Conservation (phyloP, 1,284 basidiomycete genomes). For the Microbotryum scabiosae region DNA sequence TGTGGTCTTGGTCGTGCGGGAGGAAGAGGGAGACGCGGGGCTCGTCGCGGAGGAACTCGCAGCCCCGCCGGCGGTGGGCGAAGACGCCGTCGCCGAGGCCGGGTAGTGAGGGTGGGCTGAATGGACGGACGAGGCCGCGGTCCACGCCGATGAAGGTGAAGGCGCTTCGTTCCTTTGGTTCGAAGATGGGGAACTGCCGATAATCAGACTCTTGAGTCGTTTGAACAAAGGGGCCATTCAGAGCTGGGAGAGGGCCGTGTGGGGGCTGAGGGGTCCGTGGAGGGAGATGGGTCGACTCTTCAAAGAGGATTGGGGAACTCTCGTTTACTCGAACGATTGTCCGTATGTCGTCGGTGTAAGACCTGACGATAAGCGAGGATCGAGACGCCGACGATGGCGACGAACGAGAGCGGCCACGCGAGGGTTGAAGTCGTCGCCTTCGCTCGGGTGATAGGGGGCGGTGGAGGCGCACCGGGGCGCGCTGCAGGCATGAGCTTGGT, state of each 20-base stretch:
- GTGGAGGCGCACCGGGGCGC: too few species aligned
- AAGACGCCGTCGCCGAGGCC: too few species aligned
- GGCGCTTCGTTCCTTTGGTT: background rate
- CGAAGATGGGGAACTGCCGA: background rate
- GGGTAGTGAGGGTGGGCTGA: background rate
- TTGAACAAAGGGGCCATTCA: background rate
- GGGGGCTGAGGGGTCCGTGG: background rate
- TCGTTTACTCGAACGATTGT: slow-evolving; percentile 3
- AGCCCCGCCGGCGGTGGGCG: too few species aligned
- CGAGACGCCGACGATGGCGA: slow-evolving; percentile 14
- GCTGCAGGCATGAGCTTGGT: too few species aligned
- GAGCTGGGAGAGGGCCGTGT: too few species aligned
- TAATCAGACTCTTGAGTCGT: background rate
- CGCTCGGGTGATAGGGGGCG: too few species aligned
- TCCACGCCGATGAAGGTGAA: background rate
- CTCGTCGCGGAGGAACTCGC: too few species aligned
- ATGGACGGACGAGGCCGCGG: background rate
- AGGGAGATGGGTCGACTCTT: background rate
- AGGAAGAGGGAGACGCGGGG: too few species aligned
- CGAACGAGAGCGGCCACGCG: slow-evolving; percentile 11
- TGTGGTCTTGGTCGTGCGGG: too few species aligned
- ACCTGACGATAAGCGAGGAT: slow-evolving; percentile 8
- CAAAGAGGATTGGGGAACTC: slow-evolving; percentile 17
- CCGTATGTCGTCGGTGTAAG: slow-evolving; percentile 7
- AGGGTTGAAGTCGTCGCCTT: background rate